Base-by-base conservation (phyloP, 179 eudicot genomes). In the Beta corolliflora region DNA sequence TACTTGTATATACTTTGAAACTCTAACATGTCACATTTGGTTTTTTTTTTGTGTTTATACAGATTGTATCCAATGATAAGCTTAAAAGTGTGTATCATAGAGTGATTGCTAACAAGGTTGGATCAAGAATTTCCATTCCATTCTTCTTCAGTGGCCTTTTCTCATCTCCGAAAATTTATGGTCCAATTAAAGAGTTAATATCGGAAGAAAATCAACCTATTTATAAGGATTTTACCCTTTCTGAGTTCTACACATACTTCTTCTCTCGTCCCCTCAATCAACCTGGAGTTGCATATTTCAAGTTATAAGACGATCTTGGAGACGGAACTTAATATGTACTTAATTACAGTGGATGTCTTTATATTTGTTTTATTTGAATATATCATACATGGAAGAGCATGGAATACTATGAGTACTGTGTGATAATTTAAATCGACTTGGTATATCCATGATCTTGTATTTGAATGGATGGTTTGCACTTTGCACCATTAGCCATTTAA, bases 101-200 rank as follows among this genome's bases (percentile, higher is more conserved):
- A 66, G 87, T 84, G 52, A 58, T 71, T 4, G 83, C 86, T 0
- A 85, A 83, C 5, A 19, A 12, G 0, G 54, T 81, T 45, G 88
- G 90, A 12, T 88, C 88, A 12, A 81, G 86, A 23, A 72, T 83
- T 53, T 87, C 85, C 0, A 50, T 73, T 1, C 81, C 87, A 5
- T 69, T 83, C 46, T 88, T 86, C 73, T 77, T 88, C 56, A 36
- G 79, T 0, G 76, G 82, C 0, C 15, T 61, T 45, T 25, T 41
- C 2, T 73, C 64, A 1, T 65, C 75, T 5, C 64, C 78, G 4
- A 84, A 75, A 81, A 15, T 72, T 10, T 76, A 84, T 36, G 83
- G 79, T 12, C 87, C 89, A 2, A 64, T 81, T 9, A 77, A 86
- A 65, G 89, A 84, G 52, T 25, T 86, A 53, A 13, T 81, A 12